Evolutionary conservation across 1,284 basidiomycete species (phyloP).

Genomic region (Sporisorium sorghi): DNA sequence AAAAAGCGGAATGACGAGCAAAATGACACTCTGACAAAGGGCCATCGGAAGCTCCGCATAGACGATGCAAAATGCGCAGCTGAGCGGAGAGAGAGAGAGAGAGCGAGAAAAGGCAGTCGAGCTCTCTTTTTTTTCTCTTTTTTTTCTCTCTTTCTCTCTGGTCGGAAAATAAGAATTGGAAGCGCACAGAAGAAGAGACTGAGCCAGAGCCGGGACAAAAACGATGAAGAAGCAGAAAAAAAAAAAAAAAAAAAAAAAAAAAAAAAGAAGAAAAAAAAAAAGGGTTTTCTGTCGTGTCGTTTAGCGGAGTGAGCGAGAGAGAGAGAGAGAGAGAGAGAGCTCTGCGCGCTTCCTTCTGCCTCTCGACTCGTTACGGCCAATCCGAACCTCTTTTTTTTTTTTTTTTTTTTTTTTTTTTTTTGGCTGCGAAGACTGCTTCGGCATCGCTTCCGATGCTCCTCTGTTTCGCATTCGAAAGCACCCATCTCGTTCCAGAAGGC

Average conservation of each 20-base stretch:
- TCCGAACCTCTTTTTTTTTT: background rate
- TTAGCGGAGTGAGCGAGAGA: too few relatives aligned
- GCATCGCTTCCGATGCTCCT: background rate
- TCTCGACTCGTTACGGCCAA: conserved; percentile 1
- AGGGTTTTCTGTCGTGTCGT: background rate
- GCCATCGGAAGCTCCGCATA: conserved; percentile 19
- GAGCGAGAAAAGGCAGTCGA: too few relatives aligned
- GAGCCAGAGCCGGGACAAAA: background rate
- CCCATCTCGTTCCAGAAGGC: background rate
- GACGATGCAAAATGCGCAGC: conserved; percentile 1
- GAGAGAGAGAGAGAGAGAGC: too few relatives aligned
- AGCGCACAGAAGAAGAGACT: background rate
- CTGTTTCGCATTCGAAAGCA: background rate
- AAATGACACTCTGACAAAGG: conserved; percentile 1
- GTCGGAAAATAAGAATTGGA: background rate
- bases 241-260: background rate
- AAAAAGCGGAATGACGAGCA: conserved; percentile 10
- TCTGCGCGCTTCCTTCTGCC: conserved; percentile 1
- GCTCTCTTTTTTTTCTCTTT: background rate
- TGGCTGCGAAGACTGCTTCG: background rate
- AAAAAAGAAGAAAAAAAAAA: conserved; percentile 1
- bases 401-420: too few relatives aligned
- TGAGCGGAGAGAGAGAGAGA: conserved; percentile 3
- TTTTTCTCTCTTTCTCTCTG: background rate
- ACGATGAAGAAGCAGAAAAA: background rate